Percentiles rank a stretch among this genome's conserved stretches.
Evolutionary conservation across 495 filamentous ascomycete genomes (phyloP).

Genomic region (Jackrogersella minutella): DNA sequence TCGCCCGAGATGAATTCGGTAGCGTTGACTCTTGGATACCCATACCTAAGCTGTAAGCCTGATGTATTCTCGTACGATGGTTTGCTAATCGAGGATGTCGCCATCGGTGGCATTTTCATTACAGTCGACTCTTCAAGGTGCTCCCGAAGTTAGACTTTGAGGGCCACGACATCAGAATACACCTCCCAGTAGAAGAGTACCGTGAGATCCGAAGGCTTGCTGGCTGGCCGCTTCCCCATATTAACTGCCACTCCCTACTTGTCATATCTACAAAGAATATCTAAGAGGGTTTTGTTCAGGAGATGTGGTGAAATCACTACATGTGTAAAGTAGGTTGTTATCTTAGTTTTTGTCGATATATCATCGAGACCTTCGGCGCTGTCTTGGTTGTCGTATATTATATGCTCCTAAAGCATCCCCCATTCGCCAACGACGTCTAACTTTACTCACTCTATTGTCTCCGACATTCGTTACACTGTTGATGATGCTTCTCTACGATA

Average conservation of each 20-base stretch:
- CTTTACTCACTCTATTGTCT: not conserved
- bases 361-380: slow-evolving; percentile 19
- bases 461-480: slow-evolving; percentile 12
- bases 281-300: not conserved
- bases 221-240: slow-evolving; percentile 27
- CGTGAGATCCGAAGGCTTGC: slow-evolving; percentile 11
- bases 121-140: not conserved
- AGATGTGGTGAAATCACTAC: slow-evolving; percentile 12
- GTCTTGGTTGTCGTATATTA: slow-evolving; percentile 1
- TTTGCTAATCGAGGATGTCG: too few relatives aligned
- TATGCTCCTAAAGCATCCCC: not conserved
- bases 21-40: not conserved
- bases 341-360: not conserved
- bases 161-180: not conserved
- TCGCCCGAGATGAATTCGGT: not conserved
- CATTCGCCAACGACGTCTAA: slow-evolving; percentile 17
- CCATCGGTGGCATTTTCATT: too few relatives aligned
- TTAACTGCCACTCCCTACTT: slow-evolving; percentile 21
- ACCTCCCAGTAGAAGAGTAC: not conserved
- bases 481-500: not conserved
- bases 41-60: not conserved
- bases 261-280: not conserved
- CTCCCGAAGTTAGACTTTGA: not conserved
- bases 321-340: slow-evolving; percentile 7
- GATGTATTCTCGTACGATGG: not conserved